Conservation (phyloP, 2,329 filamentous ascomycete genomes). For the Xylariales sp. region DNA sequence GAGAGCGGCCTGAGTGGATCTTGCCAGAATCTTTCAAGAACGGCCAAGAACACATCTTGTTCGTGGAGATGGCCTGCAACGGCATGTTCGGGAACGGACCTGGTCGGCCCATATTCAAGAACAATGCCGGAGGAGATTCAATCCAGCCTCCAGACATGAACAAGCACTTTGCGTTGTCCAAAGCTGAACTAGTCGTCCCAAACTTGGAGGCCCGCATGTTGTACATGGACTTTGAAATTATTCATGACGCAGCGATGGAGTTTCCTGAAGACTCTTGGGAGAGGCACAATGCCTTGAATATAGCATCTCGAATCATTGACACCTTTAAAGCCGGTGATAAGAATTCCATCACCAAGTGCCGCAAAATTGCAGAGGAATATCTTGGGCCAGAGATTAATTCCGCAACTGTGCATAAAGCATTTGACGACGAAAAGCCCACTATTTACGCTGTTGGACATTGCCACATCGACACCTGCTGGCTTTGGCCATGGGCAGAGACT, state of each 20-base stretch:
- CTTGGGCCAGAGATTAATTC: slow-evolving; percentile 79
- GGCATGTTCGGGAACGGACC: slow-evolving; percentile 94
- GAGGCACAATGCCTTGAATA: slow-evolving; percentile 76
- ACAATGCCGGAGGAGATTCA: slow-evolving; percentile 72
- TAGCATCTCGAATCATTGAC: slow-evolving; percentile 87
- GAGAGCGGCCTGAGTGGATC: slow-evolving; percentile 88
- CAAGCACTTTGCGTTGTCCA: slow-evolving; percentile 69
- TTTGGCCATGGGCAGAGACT: slow-evolving; percentile 98
- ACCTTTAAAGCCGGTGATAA: slow-evolving; percentile 77
- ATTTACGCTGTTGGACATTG: slow-evolving; percentile 93
- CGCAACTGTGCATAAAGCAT: slow-evolving; percentile 74
- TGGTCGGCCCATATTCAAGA: too few relatives aligned
- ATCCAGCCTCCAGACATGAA: slow-evolving; percentile 90
- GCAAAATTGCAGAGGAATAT: slow-evolving; percentile 79
- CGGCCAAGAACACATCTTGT: slow-evolving; percentile 82
- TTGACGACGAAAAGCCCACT: slow-evolving; percentile 64
- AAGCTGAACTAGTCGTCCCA: slow-evolving; percentile 82
- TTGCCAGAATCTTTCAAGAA: slow-evolving; percentile 77
- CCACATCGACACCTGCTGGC: slow-evolving; percentile 97
- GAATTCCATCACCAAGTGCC: slow-evolving; percentile 72
- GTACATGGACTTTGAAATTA: slow-evolving; percentile 93
- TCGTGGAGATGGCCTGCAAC: slow-evolving; percentile 98
- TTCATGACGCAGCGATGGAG: slow-evolving; percentile 86
- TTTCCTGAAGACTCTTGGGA: slow-evolving; percentile 87
- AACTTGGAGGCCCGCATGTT: slow-evolving; percentile 81